A percentile compares a stretch with the other conserved stretches of the same genome.
Conservation (phyloP, 441 rosid species). For the Biscutella laevigata region DNA sequence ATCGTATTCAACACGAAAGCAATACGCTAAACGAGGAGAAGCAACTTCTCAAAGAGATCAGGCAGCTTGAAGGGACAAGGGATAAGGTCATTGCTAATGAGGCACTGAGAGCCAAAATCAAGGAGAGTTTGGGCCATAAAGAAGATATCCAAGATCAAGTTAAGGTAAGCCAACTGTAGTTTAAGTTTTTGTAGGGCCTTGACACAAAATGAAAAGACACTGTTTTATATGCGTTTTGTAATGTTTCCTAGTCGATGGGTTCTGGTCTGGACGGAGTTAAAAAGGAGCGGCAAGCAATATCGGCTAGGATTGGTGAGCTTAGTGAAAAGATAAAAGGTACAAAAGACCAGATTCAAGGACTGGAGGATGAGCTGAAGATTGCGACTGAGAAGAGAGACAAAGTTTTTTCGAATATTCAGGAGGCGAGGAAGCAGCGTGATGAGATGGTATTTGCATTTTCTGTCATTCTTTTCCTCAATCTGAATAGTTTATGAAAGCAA, state of each 20-base stretch:
- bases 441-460: conserved; percentile 20
- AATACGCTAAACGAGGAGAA: conserved; percentile 85
- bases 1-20: conserved; percentile 88
- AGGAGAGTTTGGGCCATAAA: conserved; percentile 83
- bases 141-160: conserved; percentile 87
- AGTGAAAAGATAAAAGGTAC: conserved; percentile 28
- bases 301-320: conserved; percentile 27
- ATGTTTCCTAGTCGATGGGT: conserved; percentile 26
- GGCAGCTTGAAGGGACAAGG: conserved; percentile 88
- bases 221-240: neutral
- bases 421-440: conserved; percentile 27
- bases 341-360: conserved; percentile 23
- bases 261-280: conserved; percentile 32
- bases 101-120: conserved; percentile 69
- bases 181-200: too few species aligned
- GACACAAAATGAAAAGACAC: too few species aligned
- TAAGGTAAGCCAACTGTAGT: too few species aligned
- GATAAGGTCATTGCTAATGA: conserved; percentile 79
- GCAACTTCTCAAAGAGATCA: conserved; percentile 80
- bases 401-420: conserved; percentile 24
- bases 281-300: conserved; percentile 32
- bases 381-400: conserved; percentile 27
- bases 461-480: too few species aligned
- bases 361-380: conserved; percentile 23
- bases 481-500: too few species aligned